Percentiles rank a stretch among this genome's conserved stretches.
Conservation (phyloP, 495 filamentous ascomycete genomes). For the Penicillium cosmopolitanum region DNA sequence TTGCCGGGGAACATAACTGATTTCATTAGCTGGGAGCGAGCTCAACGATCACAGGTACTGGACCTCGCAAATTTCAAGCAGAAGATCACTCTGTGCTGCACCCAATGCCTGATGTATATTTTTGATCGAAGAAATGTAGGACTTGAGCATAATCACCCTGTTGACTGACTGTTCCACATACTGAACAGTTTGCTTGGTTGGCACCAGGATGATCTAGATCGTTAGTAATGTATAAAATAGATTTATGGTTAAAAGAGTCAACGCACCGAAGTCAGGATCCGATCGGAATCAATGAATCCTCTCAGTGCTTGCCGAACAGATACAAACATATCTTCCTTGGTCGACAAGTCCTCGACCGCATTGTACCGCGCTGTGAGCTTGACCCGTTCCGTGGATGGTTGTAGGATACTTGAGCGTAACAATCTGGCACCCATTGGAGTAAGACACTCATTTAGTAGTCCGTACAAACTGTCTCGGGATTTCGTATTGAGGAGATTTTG, state of each 20-base stretch:
- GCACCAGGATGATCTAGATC: conserved; percentile 66
- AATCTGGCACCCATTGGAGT: conserved; percentile 88
- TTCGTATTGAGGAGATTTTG: conserved; percentile 79
- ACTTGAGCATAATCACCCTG: conserved; percentile 84
- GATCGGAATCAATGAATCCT: conserved; percentile 61
- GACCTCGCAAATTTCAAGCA: conserved; percentile 67
- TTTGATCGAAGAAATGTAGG: conserved; percentile 69
- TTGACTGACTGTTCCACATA: conserved; percentile 80
- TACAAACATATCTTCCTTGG: conserved; percentile 86
- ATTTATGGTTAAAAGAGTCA: not conserved
- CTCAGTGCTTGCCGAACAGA: conserved; percentile 75
- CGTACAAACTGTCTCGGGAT: conserved; percentile 79
- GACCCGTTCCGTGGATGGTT: conserved; percentile 77
- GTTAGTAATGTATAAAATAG: conserved; percentile 29
- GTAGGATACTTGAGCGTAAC: conserved; percentile 79
- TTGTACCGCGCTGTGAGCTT: conserved; percentile 71
- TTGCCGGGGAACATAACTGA: conserved; percentile 65
- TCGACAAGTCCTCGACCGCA: conserved; percentile 80
- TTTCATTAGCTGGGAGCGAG: conserved; percentile 6
- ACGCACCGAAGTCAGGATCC: conserved; percentile 37
- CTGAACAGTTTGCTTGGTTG: conserved; percentile 64
- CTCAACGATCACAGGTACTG: not conserved
- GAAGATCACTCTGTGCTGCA: conserved; percentile 65
- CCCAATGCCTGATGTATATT: conserved; percentile 69
- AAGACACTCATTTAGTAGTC: conserved; percentile 78